A percentile compares a stretch with the other conserved stretches of the same genome.
Conservation (phyloP, 805 yeast genomes). For the Clavispora asparagi region DNA sequence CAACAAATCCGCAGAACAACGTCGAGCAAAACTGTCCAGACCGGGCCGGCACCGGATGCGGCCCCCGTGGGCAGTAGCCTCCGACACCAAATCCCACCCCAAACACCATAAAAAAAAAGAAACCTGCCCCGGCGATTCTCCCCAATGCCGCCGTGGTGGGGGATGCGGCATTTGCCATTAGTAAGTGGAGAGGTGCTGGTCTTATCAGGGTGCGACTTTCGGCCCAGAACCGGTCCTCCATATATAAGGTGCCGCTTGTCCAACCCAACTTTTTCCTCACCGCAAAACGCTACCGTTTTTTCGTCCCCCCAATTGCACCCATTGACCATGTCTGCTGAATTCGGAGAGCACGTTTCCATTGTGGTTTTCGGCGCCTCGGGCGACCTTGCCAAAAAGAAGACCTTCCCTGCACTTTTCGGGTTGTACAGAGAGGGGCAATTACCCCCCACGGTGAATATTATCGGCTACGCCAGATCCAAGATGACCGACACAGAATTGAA, state of each 20-base stretch:
- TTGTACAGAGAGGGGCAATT: slow-evolving; percentile 61
- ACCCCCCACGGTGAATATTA: slow-evolving; percentile 63
- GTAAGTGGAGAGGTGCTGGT: neutral
- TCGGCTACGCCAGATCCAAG: slow-evolving; percentile 90
- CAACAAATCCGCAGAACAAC: neutral
- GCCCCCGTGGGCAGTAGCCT: no score
- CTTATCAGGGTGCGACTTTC: slow-evolving; percentile 1
- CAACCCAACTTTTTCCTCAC: neutral
- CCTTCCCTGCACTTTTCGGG: slow-evolving; percentile 83
- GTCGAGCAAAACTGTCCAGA: neutral
- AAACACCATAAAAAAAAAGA: no score
- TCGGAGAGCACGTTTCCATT: slow-evolving; percentile 63
- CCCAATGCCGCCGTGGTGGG: neutral
- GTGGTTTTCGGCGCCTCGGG: slow-evolving; percentile 95
- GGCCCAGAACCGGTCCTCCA: slow-evolving; percentile 1
- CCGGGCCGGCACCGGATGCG: neutral
- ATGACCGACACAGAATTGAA: slow-evolving; percentile 63
- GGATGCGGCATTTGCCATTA: neutral
- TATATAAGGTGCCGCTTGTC: neutral
- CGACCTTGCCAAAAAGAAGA: slow-evolving; percentile 91
- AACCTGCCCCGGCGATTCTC: neutral
- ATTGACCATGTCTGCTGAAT: slow-evolving; percentile 28
- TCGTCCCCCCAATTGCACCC: neutral
- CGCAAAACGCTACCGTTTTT: neutral
- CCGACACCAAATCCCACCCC: neutral